Base-by-base conservation (phyloP, 1,284 basidiomycete genomes). In the Ustilago bromivora region DNA sequence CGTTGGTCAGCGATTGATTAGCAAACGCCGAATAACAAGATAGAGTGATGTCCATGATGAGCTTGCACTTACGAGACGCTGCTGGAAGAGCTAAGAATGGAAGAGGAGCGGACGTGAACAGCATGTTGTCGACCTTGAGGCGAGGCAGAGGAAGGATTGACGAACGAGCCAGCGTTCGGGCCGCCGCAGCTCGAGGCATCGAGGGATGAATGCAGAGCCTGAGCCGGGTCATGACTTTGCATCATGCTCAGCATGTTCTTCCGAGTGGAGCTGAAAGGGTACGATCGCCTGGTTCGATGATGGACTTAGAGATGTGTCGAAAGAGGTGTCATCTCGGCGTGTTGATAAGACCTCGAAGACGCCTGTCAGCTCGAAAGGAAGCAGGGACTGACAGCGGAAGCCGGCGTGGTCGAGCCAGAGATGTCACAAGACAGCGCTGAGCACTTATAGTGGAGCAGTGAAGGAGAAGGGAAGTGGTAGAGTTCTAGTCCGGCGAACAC, bases 11-110 rank as follows among this genome's bases (percentile, higher is more conserved):
- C 28, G n/a, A 28, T 4, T 2, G n/a, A 51, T 17, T 28, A 61
- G 28, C 17, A 40, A 15, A 17, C 4, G 23, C 3, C 15, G 17
- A 15, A 4, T 19, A 8, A n/a, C 6, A 7, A 46, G 1, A 19
- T 46, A 8, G n/a, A 19, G 5, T 7, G 49, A 52, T 7, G 28
- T 13, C 3, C 23, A 28, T 15, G 49, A 31, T 15, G 11, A 8
- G 43, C 9, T 32, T 11, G 17, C 41, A 71, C 68, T 71, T 38
- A 71, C 65, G 67, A 75, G 23, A 75, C 64, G 43, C 67, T 70
- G 72, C 72, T 75, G n/a, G 66, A 61, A 19, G 72, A 66, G 64
- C 72, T 75, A 7, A 76, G 61, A 17, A 71, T 76, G 10, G 73
- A 76, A 31, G 73, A 57, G 2, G 73, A 76, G 8, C 73, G 73